phyloP scores from a whole-genome alignment of 495 filamentous ascomycete species.

The Penicillium fimorum region DNA sequence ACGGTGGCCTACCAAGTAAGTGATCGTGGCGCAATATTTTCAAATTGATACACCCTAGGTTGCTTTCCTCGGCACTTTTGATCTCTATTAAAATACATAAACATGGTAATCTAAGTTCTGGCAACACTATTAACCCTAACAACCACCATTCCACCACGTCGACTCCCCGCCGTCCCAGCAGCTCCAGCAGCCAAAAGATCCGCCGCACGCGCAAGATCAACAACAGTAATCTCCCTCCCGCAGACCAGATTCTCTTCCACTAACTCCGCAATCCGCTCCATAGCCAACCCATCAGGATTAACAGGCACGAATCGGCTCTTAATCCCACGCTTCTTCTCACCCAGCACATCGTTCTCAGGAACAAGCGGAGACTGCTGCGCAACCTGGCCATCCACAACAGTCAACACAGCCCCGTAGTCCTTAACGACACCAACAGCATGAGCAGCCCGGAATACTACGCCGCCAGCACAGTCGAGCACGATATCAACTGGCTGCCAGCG shows the following conservation, averaged over 20 bases:
- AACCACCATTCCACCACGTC: slow-evolving; percentile 36
- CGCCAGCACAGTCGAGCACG: slow-evolving; percentile 41
- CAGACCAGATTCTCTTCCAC: slow-evolving; percentile 35
- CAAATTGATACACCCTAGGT: slow-evolving; percentile 7
- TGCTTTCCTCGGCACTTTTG: neutral
- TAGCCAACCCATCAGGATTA: slow-evolving; percentile 34
- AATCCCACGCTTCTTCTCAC: slow-evolving; percentile 26
- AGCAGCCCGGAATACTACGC: slow-evolving; percentile 31
- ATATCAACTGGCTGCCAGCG: slow-evolving; percentile 40
- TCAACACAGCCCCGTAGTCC: slow-evolving; percentile 37
- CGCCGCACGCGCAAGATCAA: slow-evolving; percentile 33
- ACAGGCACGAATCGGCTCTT: slow-evolving; percentile 40
- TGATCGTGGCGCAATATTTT: neutral
- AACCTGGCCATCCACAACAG: slow-evolving; percentile 35
- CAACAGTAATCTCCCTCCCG: slow-evolving; percentile 32
- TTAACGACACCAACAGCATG: slow-evolving; percentile 36
- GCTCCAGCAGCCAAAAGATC: slow-evolving; percentile 31
- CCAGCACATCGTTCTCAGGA: slow-evolving; percentile 18
- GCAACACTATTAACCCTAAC: slow-evolving; percentile 15
- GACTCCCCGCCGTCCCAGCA: slow-evolving; percentile 26
- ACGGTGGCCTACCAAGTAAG: neutral
- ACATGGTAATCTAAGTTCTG: neutral
- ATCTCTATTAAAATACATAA: slow-evolving; percentile 6
- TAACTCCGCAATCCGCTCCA: slow-evolving; percentile 33
- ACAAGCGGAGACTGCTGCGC: slow-evolving; percentile 15